Base-by-base conservation (phyloP, 441 rosid species). In the Erysimum cheiri region DNA sequence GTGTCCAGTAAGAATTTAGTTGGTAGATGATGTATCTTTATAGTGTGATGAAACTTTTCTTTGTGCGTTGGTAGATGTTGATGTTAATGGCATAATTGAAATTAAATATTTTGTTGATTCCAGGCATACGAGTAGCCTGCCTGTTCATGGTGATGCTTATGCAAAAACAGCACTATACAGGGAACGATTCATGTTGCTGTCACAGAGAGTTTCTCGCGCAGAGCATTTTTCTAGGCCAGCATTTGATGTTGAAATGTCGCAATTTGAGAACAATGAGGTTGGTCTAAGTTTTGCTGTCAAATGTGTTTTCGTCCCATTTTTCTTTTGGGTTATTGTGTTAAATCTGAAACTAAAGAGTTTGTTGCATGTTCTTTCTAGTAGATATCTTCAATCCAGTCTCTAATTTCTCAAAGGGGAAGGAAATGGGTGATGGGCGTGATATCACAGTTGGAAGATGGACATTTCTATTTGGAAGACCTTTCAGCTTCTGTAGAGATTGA, bases 351-450 rank as follows among this genome's bases (percentile, higher is more conserved):
- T 64, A 47, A 64, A 39, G 65, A 57, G 15, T 53, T 50, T 43
- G 40, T 59, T 53, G 11, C 36, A 15, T 47, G 36, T 28, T 52
- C 17, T 75, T 64, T 68, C 55, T 44, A 19, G 64, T 85, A 94
- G 99, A 81, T 94, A 79, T 88, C 92, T 69, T 77, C 98, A 4
- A 87, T 92, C 55, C 98, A 90, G 79, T 88, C 98, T 74, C 84
- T 92, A 39, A 76, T 90, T 26, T 88, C 91, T 66, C 87, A 82
- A 80, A 81, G 81, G 2, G 96, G 97, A 76, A 85, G 81, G 82
- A 88, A 81, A 75, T 94, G 98, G 98, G 90, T 92, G 53, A 93
- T 95, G 98, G 98, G 98, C n/a, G 80, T 95, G 67, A 92, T 95
- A 66, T 95, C 98, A 14, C 98, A 95, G 82, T 73, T 95, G 83